Evolutionary conservation across 2,329 filamentous ascomycete species (phyloP), one percentile per base, ranked within the genome.

Genomic region (Sclerotiophoma versabilis): DNA sequence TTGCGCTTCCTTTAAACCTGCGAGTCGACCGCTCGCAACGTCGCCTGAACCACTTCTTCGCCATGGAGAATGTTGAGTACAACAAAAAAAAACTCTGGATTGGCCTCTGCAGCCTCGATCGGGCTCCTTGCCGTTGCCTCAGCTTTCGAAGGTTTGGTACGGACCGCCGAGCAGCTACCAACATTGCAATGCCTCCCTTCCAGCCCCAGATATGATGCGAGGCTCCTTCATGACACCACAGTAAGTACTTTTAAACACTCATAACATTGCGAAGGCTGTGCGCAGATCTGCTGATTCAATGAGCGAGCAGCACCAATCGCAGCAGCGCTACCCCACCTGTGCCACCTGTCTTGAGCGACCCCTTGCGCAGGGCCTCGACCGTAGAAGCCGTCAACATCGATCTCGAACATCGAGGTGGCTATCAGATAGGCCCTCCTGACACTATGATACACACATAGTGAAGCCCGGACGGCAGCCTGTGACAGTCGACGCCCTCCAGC

Each of bases 111-210:
- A 20, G 17, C 22, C 10, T 25, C 15, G 20, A n/a, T 14, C 34
- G 23, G 41, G 38, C 39, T 38, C 19, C 17, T 26, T 27, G 15
- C 32, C 22, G 15, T 14, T 26, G 19, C 22, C 19, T 17, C 39
- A 34, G 27, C 29, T 11, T 5, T 15, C 22, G 20, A 36, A 14
- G 15, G 36, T 8, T 9, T 3, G 27, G 17, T 34, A 22, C 33
- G 26, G 45, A 29, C 44, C 17, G 29, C 49, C 49, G 12, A 30
- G 27, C 23, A 25, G 14, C 51, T 48, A n/a, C 44, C 12, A 25
- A 19, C 26, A 29, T 19, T 14, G 26, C 17, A 22, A 27, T 8
- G 32, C 9, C 23, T 15, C 15, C 17, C n/a, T 5, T 17, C 3
- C n/a, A 11, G 25, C 29, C 19, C n/a, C 7, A 1, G 11, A 2